Evolutionary conservation across 441 rosid genomes (phyloP).

Genomic region (Populus tomentosa): DNA sequence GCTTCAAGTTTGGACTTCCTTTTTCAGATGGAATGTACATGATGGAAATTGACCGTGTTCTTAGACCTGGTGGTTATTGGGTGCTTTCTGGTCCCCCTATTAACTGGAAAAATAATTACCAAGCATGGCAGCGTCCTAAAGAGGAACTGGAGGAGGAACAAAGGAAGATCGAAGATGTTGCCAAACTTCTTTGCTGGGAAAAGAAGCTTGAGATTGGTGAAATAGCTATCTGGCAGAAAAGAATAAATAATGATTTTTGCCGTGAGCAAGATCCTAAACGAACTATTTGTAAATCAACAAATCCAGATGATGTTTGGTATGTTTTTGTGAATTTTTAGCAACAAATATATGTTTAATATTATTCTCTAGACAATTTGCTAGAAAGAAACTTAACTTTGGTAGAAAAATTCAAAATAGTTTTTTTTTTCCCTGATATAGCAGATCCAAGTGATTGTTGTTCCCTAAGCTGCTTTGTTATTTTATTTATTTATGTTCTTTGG

Average conservation of each 20-base stretch:
- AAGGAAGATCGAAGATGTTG: conserved; percentile 61
- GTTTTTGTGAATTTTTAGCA: not conserved
- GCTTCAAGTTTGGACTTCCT: not conserved
- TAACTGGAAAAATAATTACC: conserved; percentile 73
- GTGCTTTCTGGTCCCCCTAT: conserved; percentile 89
- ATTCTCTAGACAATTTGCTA: not conserved
- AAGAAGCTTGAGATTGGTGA: conserved; percentile 85
- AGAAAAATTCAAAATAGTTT: too few relatives aligned
- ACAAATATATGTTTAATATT: not conserved
- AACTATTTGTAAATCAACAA: conserved; percentile 61
- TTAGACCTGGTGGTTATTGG: conserved; percentile 94
- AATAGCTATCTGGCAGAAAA: conserved; percentile 74
- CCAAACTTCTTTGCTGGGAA: conserved; percentile 89
- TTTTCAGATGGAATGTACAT: conserved; percentile 72
- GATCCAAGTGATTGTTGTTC: not conserved
- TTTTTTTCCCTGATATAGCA: not conserved
- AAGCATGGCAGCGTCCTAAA: conserved; percentile 76
- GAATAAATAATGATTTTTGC: conserved; percentile 50
- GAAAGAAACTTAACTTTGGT: not conserved
- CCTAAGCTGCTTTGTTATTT: not conserved
- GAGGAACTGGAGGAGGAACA: conserved; percentile 76
- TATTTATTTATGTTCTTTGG: not conserved
- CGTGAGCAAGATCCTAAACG: conserved; percentile 33
- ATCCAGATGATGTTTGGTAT: conserved; percentile 82
- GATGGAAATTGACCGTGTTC: conserved; percentile 88